Evolutionary conservation across 805 yeast genomes (phyloP).

Genomic region (Wickerhamiella occidentalis): DNA sequence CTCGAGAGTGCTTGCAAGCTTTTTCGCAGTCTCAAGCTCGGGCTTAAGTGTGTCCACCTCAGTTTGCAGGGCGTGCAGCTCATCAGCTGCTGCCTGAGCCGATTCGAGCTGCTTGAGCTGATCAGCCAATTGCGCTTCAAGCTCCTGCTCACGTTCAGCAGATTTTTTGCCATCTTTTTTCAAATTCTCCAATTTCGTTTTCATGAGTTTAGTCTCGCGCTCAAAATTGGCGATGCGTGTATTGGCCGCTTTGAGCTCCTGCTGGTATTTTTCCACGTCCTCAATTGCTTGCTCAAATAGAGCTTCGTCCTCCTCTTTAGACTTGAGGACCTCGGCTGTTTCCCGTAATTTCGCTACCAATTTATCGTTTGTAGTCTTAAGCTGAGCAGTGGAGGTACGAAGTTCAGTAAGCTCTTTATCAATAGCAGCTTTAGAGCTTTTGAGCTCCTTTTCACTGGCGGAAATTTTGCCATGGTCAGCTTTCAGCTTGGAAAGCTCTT

Average conservation of each 20-base stretch:
- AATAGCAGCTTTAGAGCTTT: constrained; percentile 10
- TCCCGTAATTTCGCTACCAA: constrained; percentile 34
- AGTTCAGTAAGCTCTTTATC: constrained; percentile 16
- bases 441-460: constrained; percentile 8
- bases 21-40: neutral
- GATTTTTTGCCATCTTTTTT: constrained; percentile 10
- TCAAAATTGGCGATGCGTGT: constrained; percentile 2
- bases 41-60: constrained; percentile 1
- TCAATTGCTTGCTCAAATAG: constrained; percentile 12
- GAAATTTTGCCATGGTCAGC: constrained; percentile 16
- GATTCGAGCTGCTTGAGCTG: constrained; percentile 5
- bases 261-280: constrained; percentile 9
- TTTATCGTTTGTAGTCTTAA: constrained; percentile 26
- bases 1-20: neutral
- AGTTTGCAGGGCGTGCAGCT: neutral
- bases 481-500: constrained; percentile 13
- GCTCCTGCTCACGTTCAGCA: neutral
- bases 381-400: constrained; percentile 24
- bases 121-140: constrained; percentile 14
- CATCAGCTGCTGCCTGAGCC: neutral
- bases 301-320: constrained; percentile 19
- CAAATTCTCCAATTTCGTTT: constrained; percentile 12
- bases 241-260: constrained; percentile 12
- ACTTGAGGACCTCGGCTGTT: constrained; percentile 17
- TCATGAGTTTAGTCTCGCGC: constrained; percentile 9